phyloP scores from a whole-genome alignment of 441 rosid genomes.

The Daphne laureola region DNA sequence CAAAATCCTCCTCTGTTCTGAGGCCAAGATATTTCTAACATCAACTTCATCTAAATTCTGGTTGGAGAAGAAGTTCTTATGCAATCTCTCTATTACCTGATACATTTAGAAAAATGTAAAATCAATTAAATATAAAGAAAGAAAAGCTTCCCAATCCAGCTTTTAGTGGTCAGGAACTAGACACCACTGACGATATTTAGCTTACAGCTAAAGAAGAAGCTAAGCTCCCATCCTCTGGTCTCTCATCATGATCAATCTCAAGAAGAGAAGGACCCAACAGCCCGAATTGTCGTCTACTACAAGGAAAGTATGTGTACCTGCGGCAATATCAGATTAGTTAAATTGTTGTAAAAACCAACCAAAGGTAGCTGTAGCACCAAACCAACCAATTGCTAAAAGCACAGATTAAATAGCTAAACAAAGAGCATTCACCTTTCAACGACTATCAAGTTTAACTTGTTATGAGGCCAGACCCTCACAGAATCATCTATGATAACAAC shows the following conservation, averaged over 20 bases:
- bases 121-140: slow-evolving; percentile 8
- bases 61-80: slow-evolving; percentile 64
- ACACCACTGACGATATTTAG: slow-evolving; percentile 11
- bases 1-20: slow-evolving; percentile 81
- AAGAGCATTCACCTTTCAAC: slow-evolving; percentile 66
- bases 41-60: slow-evolving; percentile 70
- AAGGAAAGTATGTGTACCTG: slow-evolving; percentile 94
- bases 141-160: not conserved
- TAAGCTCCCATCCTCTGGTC: slow-evolving; percentile 95
- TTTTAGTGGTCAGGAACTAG: slow-evolving; percentile 1
- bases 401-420: not conserved
- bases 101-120: slow-evolving; percentile 4
- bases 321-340: slow-evolving; percentile 12
- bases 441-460: slow-evolving; percentile 80
- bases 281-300: slow-evolving; percentile 96
- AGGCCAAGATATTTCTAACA: slow-evolving; percentile 81
- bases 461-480: slow-evolving; percentile 94
- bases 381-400: slow-evolving; percentile 3
- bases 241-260: slow-evolving; percentile 94
- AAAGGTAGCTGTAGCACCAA: slow-evolving; percentile 1
- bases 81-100: slow-evolving; percentile 90
- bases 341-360: slow-evolving; percentile 4
- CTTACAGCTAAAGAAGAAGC: slow-evolving; percentile 93
- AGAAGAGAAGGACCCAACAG: slow-evolving; percentile 96
- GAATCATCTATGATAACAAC: slow-evolving; percentile 97